Conservation (phyloP, 139 green algal species). For the Tetradesmus obliquus region DNA sequence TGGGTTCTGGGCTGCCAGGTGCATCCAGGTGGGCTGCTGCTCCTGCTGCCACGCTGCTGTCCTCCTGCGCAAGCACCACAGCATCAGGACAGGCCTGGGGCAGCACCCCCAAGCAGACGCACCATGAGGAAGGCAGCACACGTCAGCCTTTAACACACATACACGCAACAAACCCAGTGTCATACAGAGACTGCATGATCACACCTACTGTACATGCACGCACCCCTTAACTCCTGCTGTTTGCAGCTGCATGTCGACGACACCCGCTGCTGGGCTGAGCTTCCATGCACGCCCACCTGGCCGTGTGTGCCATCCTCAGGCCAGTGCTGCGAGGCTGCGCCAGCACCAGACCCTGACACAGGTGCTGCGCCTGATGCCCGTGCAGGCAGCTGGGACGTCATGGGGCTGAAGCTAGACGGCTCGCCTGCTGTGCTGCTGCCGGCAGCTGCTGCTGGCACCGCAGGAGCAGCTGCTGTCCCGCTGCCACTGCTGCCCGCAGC, state of each 20-base stretch:
- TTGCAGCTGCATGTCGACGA: not conserved
- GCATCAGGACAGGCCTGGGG: not conserved
- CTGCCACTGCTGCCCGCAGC: not conserved
- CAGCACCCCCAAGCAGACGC: not conserved
- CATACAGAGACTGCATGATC: not conserved
- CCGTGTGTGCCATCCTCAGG: not conserved
- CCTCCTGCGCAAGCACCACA: slow-evolving; percentile 1
- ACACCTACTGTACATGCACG: not conserved
- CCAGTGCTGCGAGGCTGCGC: not conserved
- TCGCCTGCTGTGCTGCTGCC: not conserved
- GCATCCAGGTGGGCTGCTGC: not conserved
- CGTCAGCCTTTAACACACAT: not conserved
- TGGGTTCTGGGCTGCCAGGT: slow-evolving; percentile 5
- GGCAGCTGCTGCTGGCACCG: not conserved
- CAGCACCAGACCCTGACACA: not conserved
- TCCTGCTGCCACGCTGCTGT: not conserved
- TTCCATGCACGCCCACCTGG: not conserved
- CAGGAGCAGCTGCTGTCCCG: not conserved
- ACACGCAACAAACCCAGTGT: not conserved
- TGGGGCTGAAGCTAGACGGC: slow-evolving; percentile 9
- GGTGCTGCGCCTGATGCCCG: not conserved
- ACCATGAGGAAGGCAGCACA: not conserved
- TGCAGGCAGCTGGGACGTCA: slow-evolving; percentile 33
- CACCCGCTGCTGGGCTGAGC: not conserved
- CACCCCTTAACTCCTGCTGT: not conserved